phyloP scores from a whole-genome alignment of 768 basidiomycete species.

The Tylopilus rubrobrunneus region DNA sequence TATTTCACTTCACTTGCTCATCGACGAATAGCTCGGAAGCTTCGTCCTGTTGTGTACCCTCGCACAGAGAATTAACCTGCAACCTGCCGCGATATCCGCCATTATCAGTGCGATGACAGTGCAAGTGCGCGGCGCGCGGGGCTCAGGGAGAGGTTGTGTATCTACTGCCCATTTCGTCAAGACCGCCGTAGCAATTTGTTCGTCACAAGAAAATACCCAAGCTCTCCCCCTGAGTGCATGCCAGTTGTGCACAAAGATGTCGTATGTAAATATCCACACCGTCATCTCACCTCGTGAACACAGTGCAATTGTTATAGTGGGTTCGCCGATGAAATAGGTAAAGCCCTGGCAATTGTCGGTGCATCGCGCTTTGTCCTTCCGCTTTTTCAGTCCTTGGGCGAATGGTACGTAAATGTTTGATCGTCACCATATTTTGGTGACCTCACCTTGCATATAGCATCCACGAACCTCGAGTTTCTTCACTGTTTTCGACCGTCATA shows the following conservation, averaged over 20 bases:
- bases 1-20: not conserved
- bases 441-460: constrained; percentile 25
- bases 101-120: constrained; percentile 53
- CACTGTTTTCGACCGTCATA: constrained; percentile 19
- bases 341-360: constrained; percentile 44
- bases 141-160: constrained; percentile 31
- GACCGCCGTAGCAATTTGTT: constrained; percentile 61
- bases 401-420: constrained; percentile 34
- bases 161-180: constrained; percentile 58
- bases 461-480: constrained; percentile 25
- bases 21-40: constrained; percentile 53
- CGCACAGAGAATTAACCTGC: constrained; percentile 60
- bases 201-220: constrained; percentile 55
- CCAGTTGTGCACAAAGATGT: constrained; percentile 41
- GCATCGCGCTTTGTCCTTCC: constrained; percentile 56
- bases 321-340: constrained; percentile 45
- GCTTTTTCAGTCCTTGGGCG: constrained; percentile 40
- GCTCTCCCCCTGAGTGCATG: constrained; percentile 38
- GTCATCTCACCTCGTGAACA: not conserved
- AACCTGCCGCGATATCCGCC: constrained; percentile 53
- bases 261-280: constrained; percentile 38
- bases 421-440: not conserved
- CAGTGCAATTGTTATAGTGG: constrained; percentile 30
- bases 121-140: constrained; percentile 35
- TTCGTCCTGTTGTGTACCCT: constrained; percentile 71